Evolutionary conservation across 352 stramenopile species (phyloP).

Genomic region (Peronosclerospora sorghi): DNA sequence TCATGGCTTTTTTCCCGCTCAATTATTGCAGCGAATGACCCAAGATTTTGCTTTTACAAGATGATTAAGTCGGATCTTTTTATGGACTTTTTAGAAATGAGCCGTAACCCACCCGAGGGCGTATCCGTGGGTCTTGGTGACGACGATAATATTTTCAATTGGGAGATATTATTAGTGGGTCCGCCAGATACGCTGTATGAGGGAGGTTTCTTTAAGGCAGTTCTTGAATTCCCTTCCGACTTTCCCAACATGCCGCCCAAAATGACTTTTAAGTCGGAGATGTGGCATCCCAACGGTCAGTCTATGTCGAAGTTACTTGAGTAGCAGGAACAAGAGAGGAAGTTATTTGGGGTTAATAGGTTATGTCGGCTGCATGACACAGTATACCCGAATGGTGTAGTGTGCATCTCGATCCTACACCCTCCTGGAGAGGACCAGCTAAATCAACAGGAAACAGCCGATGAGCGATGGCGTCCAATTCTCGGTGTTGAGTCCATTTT

Average conservation of each 20-base stretch:
- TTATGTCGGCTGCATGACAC: neutral
- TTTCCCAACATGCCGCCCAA: constrained; percentile 98
- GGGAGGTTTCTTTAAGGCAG: constrained; percentile 97
- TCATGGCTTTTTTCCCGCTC: neutral
- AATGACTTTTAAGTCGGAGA: constrained; percentile 98
- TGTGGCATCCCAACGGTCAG: constrained; percentile 98
- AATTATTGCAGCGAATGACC: neutral
- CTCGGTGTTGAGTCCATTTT: constrained; percentile 93
- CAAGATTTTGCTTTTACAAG: neutral
- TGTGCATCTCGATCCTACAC: constrained; percentile 99
- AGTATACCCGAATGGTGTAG: constrained; percentile 96
- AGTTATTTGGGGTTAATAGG: neutral
- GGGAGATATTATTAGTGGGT: constrained; percentile 97
- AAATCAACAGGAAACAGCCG: constrained; percentile 96
- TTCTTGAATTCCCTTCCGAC: constrained; percentile 93
- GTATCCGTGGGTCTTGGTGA: constrained; percentile 96
- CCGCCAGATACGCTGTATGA: constrained; percentile 91
- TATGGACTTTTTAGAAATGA: constrained; percentile 83
- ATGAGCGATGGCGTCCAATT: constrained; percentile 98
- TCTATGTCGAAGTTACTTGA: neutral
- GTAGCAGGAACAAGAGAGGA: neutral
- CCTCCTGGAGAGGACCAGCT: constrained; percentile 95
- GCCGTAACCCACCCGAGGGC: constrained; percentile 96
- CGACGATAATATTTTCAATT: constrained; percentile 98
- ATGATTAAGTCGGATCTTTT: constrained; percentile 10